Evolutionary conservation across 2,329 filamentous ascomycete genomes (phyloP), one percentile per base, ranked within the genome.

Genomic region (Didymella pomorum): DNA sequence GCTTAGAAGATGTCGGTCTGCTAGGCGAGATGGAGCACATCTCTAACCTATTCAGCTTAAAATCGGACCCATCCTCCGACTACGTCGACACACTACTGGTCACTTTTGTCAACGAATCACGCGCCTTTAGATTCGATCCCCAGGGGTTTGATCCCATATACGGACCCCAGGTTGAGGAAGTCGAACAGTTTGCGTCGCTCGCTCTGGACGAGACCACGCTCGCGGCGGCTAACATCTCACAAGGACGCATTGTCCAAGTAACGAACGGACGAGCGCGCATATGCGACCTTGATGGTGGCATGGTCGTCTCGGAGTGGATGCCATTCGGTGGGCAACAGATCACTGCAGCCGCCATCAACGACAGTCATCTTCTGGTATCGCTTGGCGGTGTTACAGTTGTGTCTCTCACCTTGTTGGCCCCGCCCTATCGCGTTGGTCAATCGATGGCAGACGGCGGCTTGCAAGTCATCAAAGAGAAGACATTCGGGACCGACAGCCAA

Each of bases 1-100:
- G 93, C 0, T 84, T 98, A 50, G 92, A 97, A 73, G 92, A 97
- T 55, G 79, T 93, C 16, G 94, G 93, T 20, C 84, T 94, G 5
- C 80, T 98, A 9, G 91, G 88, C 33, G 90, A 96, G 44, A 87
- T 98, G 79, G 83, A 87, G 29, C 85, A 89, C 71, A 87, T 92
- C 41, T 87, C 87, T 53, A 87, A 88, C 25, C 78, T 97, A 1
- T 96, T 93, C 80, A 83, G 88, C 3, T 74, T 96, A 14, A 81
- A 79, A 64, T 80, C 82, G 5, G 84, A 84, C 57, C 69, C 81
- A 52, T 77, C 78, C 0, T 78, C 80, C 35, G 74, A 75, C 16
- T 82, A 81, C 60, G 80, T 80, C 23, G 92, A 99, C 70, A 90
- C 86, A 0, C 81, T 99, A 12, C 78, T 96, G 2, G 87, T 93